Evolutionary conservation across 176 grass and related monocot species (phyloP).

Genomic region (Hordeum marinum): DNA sequence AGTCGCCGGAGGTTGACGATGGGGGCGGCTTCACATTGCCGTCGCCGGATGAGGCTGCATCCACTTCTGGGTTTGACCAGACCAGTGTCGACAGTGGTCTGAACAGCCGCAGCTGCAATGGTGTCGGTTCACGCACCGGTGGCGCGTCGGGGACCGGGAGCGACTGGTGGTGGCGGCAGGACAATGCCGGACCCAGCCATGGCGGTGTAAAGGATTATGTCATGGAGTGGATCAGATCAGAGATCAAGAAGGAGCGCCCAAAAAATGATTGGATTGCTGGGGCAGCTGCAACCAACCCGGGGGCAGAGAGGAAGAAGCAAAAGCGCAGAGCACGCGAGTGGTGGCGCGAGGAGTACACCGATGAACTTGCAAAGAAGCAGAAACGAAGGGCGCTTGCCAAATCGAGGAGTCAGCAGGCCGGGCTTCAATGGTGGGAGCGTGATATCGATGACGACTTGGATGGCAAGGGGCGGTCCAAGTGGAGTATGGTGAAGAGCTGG

Average conservation of each 20-base stretch:
- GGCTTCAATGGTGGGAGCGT: slow-evolving; percentile 50
- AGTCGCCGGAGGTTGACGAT: slow-evolving; percentile 43
- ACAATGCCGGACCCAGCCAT: slow-evolving; percentile 1
- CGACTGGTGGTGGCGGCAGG: slow-evolving; percentile 56
- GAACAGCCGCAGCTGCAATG: slow-evolving; percentile 33
- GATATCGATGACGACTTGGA: slow-evolving; percentile 41
- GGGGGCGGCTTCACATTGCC: slow-evolving; percentile 31
- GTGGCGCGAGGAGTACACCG: slow-evolving; percentile 87
- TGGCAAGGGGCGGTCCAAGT: slow-evolving; percentile 45
- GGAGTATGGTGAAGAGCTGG: slow-evolving; percentile 31
- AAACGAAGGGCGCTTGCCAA: slow-evolving; percentile 47
- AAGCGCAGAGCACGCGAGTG: slow-evolving; percentile 51
- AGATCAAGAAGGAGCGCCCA: slow-evolving; percentile 82
- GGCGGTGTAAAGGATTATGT: slow-evolving; percentile 69
- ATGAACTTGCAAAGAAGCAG: slow-evolving; percentile 71
- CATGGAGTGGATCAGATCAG: slow-evolving; percentile 87
- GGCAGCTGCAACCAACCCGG: slow-evolving; percentile 13
- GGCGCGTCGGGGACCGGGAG: slow-evolving; percentile 16
- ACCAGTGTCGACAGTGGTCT: slow-evolving; percentile 47
- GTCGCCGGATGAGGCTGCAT: slow-evolving; percentile 33
- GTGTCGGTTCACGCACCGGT: not conserved
- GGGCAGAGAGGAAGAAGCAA: slow-evolving; percentile 39
- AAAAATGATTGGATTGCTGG: slow-evolving; percentile 61
- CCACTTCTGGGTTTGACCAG: slow-evolving; percentile 53
- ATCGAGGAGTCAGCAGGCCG: slow-evolving; percentile 35